Percentiles rank a stretch among this genome's conserved stretches.
phyloP scores from a whole-genome alignment of 257 asterid genomes.

The Rhazya stricta region DNA sequence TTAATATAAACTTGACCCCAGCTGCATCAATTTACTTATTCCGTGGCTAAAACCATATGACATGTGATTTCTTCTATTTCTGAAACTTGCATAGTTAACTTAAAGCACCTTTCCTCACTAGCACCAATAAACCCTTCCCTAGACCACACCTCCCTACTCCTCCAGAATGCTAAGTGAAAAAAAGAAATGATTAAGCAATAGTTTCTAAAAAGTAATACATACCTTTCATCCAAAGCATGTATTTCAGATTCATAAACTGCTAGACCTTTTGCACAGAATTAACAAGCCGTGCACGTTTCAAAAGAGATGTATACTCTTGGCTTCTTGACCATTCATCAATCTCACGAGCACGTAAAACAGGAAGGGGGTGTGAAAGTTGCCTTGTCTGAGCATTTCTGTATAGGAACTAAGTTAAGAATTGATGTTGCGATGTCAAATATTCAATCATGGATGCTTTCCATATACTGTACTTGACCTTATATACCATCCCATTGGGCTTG shows the following conservation, averaged over 20 bases:
- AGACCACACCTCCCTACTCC: background rate
- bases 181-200: background rate
- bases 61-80: background rate
- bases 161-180: background rate
- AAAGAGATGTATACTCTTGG: conserved; percentile 61
- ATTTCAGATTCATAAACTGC: conserved; percentile 3
- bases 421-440: background rate
- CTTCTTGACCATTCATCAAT: conserved; percentile 97
- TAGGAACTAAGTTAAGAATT: conserved; percentile 8
- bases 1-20: background rate
- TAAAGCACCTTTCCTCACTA: background rate
- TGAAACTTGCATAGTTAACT: background rate
- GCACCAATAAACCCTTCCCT: background rate
- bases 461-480: conserved; percentile 45
- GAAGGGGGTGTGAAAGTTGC: conserved; percentile 96
- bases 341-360: conserved; percentile 89
- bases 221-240: conserved; percentile 3
- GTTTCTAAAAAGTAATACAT: background rate
- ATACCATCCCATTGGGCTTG: conserved; percentile 96
- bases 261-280: conserved; percentile 29
- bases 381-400: conserved; percentile 90
- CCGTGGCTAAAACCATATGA: background rate
- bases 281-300: conserved; percentile 42
- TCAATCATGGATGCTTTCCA: background rate
- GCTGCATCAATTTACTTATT: background rate